Conservation (phyloP, 1,284 basidiomycete genomes). For the Moesziomyces sp. region DNA sequence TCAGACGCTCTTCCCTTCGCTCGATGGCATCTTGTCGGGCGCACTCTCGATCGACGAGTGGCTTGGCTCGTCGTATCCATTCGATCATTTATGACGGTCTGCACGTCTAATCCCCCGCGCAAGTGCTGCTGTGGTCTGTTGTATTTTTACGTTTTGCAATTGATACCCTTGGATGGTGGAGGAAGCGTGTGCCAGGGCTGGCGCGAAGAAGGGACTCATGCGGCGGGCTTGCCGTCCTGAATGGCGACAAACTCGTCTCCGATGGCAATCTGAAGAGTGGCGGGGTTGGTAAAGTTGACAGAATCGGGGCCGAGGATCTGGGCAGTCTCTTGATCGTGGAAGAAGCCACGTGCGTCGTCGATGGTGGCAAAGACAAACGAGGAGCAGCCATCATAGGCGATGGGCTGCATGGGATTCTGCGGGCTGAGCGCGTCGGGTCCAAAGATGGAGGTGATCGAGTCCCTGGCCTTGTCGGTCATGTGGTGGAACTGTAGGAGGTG, state of each 20-base stretch:
- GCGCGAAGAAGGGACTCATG: background rate
- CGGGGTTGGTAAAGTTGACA: constrained; percentile 19
- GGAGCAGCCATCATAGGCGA: constrained; percentile 26
- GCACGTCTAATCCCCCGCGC: no score
- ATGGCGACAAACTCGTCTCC: constrained; percentile 17
- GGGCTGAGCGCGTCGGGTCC: constrained; percentile 17
- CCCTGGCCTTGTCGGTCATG: constrained; percentile 9
- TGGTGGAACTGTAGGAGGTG: constrained; percentile 12
- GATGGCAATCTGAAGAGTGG: constrained; percentile 16
- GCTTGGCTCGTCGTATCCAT: constrained; percentile 43
- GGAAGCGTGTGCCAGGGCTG: background rate
- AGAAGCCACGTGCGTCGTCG: constrained; percentile 18
- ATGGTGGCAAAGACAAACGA: constrained; percentile 22
- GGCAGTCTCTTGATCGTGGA: constrained; percentile 18
- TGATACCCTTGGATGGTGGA: background rate
- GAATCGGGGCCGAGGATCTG: constrained; percentile 17
- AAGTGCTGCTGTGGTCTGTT: background rate
- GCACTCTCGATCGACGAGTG: constrained; percentile 43
- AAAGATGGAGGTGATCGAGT: constrained; percentile 12
- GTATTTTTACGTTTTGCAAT: background rate
- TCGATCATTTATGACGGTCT: constrained; percentile 27
- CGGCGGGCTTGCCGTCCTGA: constrained; percentile 1
- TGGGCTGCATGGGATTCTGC: constrained; percentile 16
- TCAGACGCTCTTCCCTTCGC: constrained; percentile 36
- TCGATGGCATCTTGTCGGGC: constrained; percentile 40